phyloP scores from a whole-genome alignment of 371 early-diverging fungal species.

The Mucor circinelloides region DNA sequence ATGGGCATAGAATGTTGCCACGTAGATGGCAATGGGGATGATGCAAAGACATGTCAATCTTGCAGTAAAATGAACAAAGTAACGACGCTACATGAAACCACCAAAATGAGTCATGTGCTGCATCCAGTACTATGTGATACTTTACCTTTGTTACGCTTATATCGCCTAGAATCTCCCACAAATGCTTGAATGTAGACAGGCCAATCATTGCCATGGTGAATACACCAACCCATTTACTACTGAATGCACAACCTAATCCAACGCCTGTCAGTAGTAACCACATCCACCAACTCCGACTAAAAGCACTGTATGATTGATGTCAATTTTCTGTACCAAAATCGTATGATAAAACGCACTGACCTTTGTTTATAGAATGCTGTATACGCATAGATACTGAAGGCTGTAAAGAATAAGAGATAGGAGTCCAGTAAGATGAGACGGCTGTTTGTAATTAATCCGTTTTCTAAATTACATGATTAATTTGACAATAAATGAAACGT shows the following conservation, averaged over 20 bases:
- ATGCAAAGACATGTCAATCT: constrained; percentile 78
- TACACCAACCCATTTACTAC: constrained; percentile 92
- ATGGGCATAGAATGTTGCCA: constrained; percentile 86
- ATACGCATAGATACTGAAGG: constrained; percentile 77
- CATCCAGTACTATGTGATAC: too few relatives aligned
- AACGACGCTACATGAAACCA: constrained; percentile 47
- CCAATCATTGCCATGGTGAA: constrained; percentile 89
- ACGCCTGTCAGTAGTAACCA: constrained; percentile 78
- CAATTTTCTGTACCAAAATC: not conserved
- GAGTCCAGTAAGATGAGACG: constrained; percentile 91
- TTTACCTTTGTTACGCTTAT: constrained; percentile 57
- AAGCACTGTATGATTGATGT: constrained; percentile 52
- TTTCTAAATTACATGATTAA: constrained; percentile 61
- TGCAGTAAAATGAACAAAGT: constrained; percentile 64
- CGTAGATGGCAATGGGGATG: constrained; percentile 83
- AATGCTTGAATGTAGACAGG: constrained; percentile 79
- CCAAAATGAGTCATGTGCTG: not conserved
- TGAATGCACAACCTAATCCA: constrained; percentile 67
- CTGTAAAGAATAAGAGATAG: constrained; percentile 83
- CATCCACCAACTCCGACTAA: constrained; percentile 66
- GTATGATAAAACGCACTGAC: not conserved
- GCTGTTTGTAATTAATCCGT: constrained; percentile 86
- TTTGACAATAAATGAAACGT: constrained; percentile 8
- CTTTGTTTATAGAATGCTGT: constrained; percentile 71
- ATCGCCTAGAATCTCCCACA: constrained; percentile 88